Base-by-base conservation (phyloP, 179 eudicot genomes). In the Camellia oleifera region DNA sequence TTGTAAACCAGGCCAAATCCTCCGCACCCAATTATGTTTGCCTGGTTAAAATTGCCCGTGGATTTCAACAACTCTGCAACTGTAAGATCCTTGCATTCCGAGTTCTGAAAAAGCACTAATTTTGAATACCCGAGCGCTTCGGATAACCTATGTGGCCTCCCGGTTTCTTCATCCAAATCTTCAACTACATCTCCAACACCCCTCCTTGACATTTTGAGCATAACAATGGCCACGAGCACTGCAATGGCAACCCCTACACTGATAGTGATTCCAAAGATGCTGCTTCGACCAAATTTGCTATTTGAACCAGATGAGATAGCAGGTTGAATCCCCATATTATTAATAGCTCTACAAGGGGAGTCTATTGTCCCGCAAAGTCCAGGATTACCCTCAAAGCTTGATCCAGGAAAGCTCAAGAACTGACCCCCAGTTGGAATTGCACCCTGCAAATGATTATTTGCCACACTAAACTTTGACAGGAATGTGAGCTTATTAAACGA, bases 1-100 rank as follows among this genome's bases (percentile, higher is more conserved):
- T 92, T 93, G 85, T 90, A 94, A 52, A 94, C 98, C 2, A 94
- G 88, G 68, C 97, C 98, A 69, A 94, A 94, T 40, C 98, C 98
- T 2, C 98, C 98, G 75, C 98, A 94, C 17, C 98, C 98, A 71
- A 94, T 89, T 68, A 94, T 94, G 81, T 94, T 93, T 32, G 92
- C 89, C 80, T 93, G 97, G 87, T 86, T 91, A 77, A 94, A 94
- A 78, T 93, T 93, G 84, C 88, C 90, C 40, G 97, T 91, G 10
- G 97, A 90, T 80, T 90, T 90, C 70, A 94, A 77, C 63, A 94
- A 73, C 40, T 94, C 97, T n/a, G 83, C 83, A 18, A 89, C 90
- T 6, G 96, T 89, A 42, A 94, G 88, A 71, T 90, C 93, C 75
- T 78, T 90, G 87, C 94, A 91, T 40, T 87, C 91, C 11, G 91